Evolutionary conservation across 768 basidiomycete species (phyloP), one percentile per base, ranked within the genome.

Genomic region (Pisolithus tinctorius): DNA sequence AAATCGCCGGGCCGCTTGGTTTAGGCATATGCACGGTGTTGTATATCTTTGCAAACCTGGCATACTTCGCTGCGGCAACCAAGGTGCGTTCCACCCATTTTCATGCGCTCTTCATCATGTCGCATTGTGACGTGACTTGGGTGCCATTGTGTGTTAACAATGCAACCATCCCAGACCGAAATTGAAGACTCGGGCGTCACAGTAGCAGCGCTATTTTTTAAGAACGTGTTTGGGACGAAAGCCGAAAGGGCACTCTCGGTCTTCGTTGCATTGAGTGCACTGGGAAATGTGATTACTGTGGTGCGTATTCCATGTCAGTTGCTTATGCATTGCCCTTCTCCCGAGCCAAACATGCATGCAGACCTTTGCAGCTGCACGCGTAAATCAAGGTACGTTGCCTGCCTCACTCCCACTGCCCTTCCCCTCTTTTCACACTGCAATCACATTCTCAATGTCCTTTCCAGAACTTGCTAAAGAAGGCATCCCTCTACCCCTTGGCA

Each of bases 401-500:
- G 0, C 10, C 11, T 3, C 37, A 3, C 6, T 8, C 1, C 3
- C 36, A 16, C 42, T 7, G 3, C 31, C 10, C 31, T 20, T 20
- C 31, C 10, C 31, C 11, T 11, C 8, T 11, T 9, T 10, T 34
- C 11, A 11, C 27, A 29, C 20, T 17, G 23, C 17, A 23, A 36
- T 13, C 2, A 7, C 2, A 11, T 29, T 0, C 9, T 16, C 10
- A 26, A 31, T n/a, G 7, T 20, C 38, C 13, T 6, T 6, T 7
- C 30, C 48, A 76, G 81, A 82, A 48, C 73, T 83, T 4, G 81
- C 81, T 4, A 83, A 83, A 53, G 81, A 81, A 58, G 81, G 81
- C 1, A 67, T 82, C n/a, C 80, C 80, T 10, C 70, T 82, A 0
- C 80, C 80, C 0, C 80, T 80, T 48, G 78, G 78, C 2, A 81